Conservation (phyloP, 2,329 filamentous ascomycete species). For the Parastagonospora nodorum region DNA sequence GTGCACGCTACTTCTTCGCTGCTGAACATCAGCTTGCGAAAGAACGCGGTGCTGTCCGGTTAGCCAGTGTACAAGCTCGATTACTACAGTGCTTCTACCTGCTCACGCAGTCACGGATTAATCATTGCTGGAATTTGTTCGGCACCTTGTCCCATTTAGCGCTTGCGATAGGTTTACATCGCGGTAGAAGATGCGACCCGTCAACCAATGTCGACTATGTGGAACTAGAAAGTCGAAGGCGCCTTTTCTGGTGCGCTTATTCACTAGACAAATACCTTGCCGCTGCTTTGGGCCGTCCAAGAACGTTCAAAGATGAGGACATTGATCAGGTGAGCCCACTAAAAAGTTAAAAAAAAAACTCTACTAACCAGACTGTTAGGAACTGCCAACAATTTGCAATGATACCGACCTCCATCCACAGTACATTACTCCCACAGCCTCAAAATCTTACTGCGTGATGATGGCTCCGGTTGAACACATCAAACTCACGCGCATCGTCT, state of each 20-base stretch:
- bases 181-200: conserved; percentile 41
- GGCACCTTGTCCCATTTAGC: conserved; percentile 61
- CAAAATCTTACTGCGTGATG: conserved; percentile 48
- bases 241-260: conserved; percentile 68
- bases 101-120: conserved; percentile 63
- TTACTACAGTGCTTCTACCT: conserved; percentile 64
- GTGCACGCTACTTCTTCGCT: conserved; percentile 51
- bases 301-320: conserved; percentile 66
- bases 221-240: conserved; percentile 58
- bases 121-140: conserved; percentile 66
- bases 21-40: conserved; percentile 52
- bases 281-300: conserved; percentile 65
- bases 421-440: conserved; percentile 33
- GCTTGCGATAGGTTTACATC: conserved; percentile 53
- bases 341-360: not conserved
- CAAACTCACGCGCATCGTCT: conserved; percentile 52
- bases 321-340: conserved; percentile 61
- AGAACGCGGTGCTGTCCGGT: conserved; percentile 59
- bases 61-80: conserved; percentile 64
- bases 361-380: conserved; percentile 26
- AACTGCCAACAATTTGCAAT: conserved; percentile 42
- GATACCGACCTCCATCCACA: conserved; percentile 37
- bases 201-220: conserved; percentile 51
- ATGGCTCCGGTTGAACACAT: conserved; percentile 53
- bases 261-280: conserved; percentile 67